Evolutionary conservation across 2,329 filamentous ascomycete species (phyloP), one percentile per base, ranked within the genome.

Genomic region (Bertia moriformis): DNA sequence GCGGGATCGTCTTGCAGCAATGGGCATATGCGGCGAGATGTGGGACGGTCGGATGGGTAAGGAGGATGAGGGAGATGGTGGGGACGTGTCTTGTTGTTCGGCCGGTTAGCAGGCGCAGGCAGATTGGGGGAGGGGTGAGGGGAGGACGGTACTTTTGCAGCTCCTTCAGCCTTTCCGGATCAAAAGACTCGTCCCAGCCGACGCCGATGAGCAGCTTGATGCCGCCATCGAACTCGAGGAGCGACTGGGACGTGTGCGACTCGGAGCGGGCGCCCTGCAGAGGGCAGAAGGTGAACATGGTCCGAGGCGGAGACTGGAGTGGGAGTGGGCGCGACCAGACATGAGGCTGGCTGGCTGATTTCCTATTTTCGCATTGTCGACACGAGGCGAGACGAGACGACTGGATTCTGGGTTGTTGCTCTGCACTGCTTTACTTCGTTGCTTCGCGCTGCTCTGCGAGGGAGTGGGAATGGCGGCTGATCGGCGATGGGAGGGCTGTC

Each of bases 281-380:
- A 37, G 91, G 79, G 52, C 83, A 93, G 62, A 96, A 95, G 47
- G 83, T 93, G 67, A 98, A 96, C 91, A 98, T 98, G 51, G 47
- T 61, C n/a, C n/a, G 55, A 14, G 12, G 24, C n/a, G 24, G 24
- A 12, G 24, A 12, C n/a, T 12, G 24, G 24, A n/a, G 24, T 20
- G 36, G 39, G 14, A 17, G 14, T 17, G 12, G 37, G 15, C 18
- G 17, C 14, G 29, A 37, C 14, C 24, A 40, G n/a, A n/a, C n/a
- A n/a, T n/a, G n/a, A n/a, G n/a, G n/a, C n/a, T n/a, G n/a, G n/a
- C n/a, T n/a, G n/a, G n/a, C n/a, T n/a, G n/a, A n/a, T n/a, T n/a
- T n/a, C n/a, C n/a, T n/a, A n/a, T n/a, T n/a, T n/a, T n/a, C n/a
- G n/a, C n/a, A n/a, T n/a, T n/a, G n/a, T n/a, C n/a, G n/a, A n/a